Percentiles rank a stretch among this genome's conserved stretches.
Conservation (phyloP, 2,329 filamentous ascomycete species). For the Fusarium annulatum region DNA sequence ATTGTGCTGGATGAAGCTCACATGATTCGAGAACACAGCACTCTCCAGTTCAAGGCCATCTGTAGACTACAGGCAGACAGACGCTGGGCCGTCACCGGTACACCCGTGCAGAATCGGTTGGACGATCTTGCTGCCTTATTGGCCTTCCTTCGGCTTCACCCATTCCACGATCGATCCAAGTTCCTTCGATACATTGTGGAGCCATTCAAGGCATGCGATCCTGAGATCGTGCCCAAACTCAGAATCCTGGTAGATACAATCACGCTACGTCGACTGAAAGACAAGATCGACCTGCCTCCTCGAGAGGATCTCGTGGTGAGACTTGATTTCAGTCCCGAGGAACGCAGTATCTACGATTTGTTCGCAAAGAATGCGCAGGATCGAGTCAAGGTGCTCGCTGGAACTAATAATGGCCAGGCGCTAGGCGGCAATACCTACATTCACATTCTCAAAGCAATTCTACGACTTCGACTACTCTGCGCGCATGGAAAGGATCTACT, state of each 20-base stretch:
- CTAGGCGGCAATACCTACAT: conserved; percentile 91
- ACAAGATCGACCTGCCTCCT: conserved; percentile 84
- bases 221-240: conserved; percentile 84
- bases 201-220: conserved; percentile 88
- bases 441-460: conserved; percentile 90
- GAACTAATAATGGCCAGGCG: conserved; percentile 66
- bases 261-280: conserved; percentile 89
- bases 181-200: conserved; percentile 85
- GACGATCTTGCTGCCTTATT: conserved; percentile 90
- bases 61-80: conserved; percentile 82
- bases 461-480: conserved; percentile 88
- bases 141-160: conserved; percentile 84
- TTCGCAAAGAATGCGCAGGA: conserved; percentile 85
- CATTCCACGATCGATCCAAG: conserved; percentile 81
- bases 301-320: conserved; percentile 78
- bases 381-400: conserved; percentile 80
- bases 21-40: conserved; percentile 87
- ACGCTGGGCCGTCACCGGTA: conserved; percentile 97
- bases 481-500: conserved; percentile 94
- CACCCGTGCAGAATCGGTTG: conserved; percentile 92
- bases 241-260: conserved; percentile 94
- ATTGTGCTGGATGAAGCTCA: conserved; percentile 96
- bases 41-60: conserved; percentile 85
- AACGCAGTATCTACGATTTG: conserved; percentile 82
- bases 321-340: conserved; percentile 80